Conservation (phyloP, 192 early-diverging fungal genomes). For the Pilaira anomala region DNA sequence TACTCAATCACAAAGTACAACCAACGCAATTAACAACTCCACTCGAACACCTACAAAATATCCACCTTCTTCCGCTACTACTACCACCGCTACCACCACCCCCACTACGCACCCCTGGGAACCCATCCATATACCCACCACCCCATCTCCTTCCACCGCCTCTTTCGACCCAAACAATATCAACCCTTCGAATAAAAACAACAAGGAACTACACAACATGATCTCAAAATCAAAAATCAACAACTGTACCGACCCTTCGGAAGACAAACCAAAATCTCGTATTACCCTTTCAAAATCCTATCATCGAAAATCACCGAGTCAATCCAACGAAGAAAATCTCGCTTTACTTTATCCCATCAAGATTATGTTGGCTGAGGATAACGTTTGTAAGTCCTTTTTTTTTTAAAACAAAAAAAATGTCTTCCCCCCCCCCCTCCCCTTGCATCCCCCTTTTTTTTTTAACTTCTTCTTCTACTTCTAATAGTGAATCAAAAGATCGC, state of each 20-base stretch:
- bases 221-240: slow-evolving; percentile 7
- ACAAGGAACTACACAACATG: slow-evolving; percentile 9
- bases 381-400: slow-evolving; percentile 28
- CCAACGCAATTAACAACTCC: too few relatives aligned
- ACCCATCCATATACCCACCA: not conserved
- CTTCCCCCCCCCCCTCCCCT: too few relatives aligned
- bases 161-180: too few relatives aligned
- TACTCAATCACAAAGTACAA: too few relatives aligned
- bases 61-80: not conserved
- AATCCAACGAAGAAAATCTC: slow-evolving; percentile 27
- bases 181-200: not conserved
- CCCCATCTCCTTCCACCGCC: not conserved
- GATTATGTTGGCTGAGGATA: slow-evolving; percentile 40
- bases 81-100: not conserved
- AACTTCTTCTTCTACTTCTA: too few relatives aligned
- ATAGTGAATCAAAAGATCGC: slow-evolving; percentile 54
- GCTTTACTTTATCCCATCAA: slow-evolving; percentile 26
- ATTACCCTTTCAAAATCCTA: slow-evolving; percentile 14
- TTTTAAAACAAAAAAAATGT: not conserved
- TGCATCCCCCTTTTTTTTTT: too few relatives aligned
- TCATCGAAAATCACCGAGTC: slow-evolving; percentile 8
- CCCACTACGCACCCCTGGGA: too few relatives aligned
- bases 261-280: slow-evolving; percentile 7
- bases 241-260: too few relatives aligned
- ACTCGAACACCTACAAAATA: too few relatives aligned